Evolutionary conservation across 768 basidiomycete species (phyloP).

Genomic region (Serendipita indica): DNA sequence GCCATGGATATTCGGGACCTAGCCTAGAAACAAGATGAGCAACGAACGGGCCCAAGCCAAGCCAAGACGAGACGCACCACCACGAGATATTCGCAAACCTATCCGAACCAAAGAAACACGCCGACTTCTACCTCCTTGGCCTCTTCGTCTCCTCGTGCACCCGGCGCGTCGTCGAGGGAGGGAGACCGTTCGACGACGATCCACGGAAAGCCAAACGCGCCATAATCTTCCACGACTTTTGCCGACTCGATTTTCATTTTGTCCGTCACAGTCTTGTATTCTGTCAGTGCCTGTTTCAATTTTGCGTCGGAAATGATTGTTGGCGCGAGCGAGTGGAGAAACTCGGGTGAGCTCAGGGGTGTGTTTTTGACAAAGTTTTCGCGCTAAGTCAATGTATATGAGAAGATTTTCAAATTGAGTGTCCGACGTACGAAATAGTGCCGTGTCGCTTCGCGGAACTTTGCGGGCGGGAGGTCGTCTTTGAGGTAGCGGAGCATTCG

Average conservation of each 20-base stretch:
- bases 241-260: background rate
- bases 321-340: background rate
- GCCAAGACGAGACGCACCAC: background rate
- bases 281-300: background rate
- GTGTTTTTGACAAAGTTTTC: background rate
- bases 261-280: background rate
- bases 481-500: background rate
- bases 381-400: background rate
- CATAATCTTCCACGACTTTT: background rate
- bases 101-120: slow-evolving; percentile 6
- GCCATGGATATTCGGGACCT: background rate
- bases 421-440: background rate
- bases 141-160: background rate
- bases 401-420: background rate
- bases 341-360: background rate
- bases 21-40: background rate
- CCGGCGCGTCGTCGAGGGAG: background rate
- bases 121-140: background rate
- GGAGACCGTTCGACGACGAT: background rate
- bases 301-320: background rate
- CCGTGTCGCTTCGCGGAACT: background rate
- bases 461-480: background rate
- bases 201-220: slow-evolving; percentile 11
- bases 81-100: slow-evolving; percentile 2
- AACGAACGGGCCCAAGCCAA: background rate